phyloP scores from a whole-genome alignment of 805 yeast species.

The Sugiyamaella lignohabitans region DNA sequence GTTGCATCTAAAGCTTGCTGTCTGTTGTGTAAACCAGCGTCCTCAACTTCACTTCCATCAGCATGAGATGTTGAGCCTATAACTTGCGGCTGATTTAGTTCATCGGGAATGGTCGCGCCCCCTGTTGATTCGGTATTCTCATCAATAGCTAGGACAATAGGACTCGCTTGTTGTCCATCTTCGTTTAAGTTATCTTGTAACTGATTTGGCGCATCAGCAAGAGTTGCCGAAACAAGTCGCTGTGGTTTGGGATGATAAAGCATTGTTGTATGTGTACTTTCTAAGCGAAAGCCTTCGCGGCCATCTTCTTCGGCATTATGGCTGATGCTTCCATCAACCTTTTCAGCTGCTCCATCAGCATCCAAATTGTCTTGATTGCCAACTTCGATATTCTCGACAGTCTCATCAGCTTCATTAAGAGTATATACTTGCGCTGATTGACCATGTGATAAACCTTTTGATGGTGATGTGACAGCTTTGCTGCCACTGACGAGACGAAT shows the following conservation, averaged over 20 bases:
- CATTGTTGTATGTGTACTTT: background rate
- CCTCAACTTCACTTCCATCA: background rate
- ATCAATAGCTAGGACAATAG: background rate
- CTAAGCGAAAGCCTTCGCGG: background rate
- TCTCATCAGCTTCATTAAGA: background rate
- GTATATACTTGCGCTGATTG: background rate
- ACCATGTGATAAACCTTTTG: background rate
- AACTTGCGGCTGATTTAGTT: background rate
- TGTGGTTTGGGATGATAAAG: constrained; percentile 23
- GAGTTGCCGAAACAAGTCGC: constrained; percentile 13
- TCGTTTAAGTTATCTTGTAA: background rate
- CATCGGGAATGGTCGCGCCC: background rate
- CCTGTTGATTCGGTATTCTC: too few species aligned
- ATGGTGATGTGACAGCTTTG: background rate
- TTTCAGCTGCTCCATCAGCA: background rate
- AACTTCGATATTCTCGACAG: background rate
- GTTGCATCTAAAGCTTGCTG: background rate
- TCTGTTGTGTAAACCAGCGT: background rate
- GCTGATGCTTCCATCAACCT: background rate
- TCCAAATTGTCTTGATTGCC: background rate
- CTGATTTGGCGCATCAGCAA: background rate
- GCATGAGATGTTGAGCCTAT: background rate
- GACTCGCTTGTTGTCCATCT: background rate
- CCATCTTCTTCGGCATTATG: background rate
- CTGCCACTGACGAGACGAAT: background rate